Base-by-base conservation (phyloP, 768 basidiomycete species). In the Sarcodon aspratus region DNA sequence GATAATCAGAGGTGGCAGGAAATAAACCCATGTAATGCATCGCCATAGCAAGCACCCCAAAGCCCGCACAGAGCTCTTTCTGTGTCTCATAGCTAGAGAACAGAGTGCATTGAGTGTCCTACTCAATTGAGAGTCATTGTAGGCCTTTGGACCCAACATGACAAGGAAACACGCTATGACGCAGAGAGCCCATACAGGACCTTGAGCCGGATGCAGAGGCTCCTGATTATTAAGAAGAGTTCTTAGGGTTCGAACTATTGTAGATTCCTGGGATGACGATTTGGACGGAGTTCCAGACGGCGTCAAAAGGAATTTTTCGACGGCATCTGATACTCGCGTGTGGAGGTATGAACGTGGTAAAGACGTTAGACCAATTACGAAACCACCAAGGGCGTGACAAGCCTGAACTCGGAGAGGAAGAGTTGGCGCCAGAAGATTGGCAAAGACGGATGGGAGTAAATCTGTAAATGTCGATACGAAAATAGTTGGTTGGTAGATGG, bases 171-270 rank as follows among this genome's bases (percentile, higher is more conserved):
- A 70, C 0, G 81, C 78, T 1, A 88, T 65, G 33, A 87, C 80
- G 51, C 74, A 75, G 47, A 86, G 67, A 5, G 75, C 80, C 88
- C 88, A 90, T 1, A 83, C 79, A 8, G 88, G 85, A 1, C 85
- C 85, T 56, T 87, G 81, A 1, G 85, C 82, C 7, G 74, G 74
- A 52, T 81, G 74, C 6, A 63, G 60, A 2, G 80, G 80, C 6
- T 83, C 79, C 3, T 66, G 61, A 1, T 73, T 68, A 12, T 63
- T 63, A 43, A 89, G 65, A 1, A 81, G 83, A 1, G 77, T 77
- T 27, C 82, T 77, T 6, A 89, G 69, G 1, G 82, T 83, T 45
- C 81, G 78, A 35, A 80, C 61, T 50, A 88, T 81, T 3, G 64
- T 34, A 1, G 79, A 63, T 44, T 84, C 82, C 9, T 62, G 54